Percentiles rank a stretch among this genome's conserved stretches.
Conservation (phyloP, 148 eudicot species). For the Cornus florida region DNA sequence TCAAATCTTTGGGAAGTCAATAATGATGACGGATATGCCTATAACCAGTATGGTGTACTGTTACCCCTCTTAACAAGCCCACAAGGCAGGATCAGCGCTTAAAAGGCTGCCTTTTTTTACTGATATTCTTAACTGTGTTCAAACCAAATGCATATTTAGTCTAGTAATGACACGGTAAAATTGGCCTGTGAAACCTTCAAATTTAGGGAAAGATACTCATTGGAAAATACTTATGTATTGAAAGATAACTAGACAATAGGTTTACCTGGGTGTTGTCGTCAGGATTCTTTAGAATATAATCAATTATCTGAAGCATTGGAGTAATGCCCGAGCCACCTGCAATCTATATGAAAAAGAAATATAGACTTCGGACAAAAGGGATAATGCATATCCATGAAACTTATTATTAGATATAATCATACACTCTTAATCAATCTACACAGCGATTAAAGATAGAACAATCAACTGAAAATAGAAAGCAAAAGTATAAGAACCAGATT, state of each 20-base stretch:
- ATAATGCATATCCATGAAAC: neutral
- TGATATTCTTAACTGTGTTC: neutral
- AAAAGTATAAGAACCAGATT: neutral
- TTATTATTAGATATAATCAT: neutral
- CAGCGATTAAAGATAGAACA: neutral
- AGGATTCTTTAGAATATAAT: conserved; percentile 87
- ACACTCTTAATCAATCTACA: neutral
- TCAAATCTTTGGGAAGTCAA: neutral
- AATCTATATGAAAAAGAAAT: conserved; percentile 47
- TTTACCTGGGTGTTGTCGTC: conserved; percentile 87
- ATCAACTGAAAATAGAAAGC: neutral
- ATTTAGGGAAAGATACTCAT: neutral
- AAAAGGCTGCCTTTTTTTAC: neutral
- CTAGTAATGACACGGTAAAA: neutral
- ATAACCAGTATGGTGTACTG: neutral
- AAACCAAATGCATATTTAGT: neutral
- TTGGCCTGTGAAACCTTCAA: neutral
- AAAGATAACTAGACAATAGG: conserved; percentile 1
- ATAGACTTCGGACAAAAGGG: neutral
- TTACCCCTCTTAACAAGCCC: neutral
- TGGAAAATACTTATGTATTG: neutral
- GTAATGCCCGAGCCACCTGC: conserved; percentile 97
- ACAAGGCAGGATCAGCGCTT: neutral
- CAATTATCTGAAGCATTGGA: conserved; percentile 96
- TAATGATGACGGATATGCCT: neutral